Conservation (phyloP, 768 basidiomycete species). For the Suillus paluster region DNA sequence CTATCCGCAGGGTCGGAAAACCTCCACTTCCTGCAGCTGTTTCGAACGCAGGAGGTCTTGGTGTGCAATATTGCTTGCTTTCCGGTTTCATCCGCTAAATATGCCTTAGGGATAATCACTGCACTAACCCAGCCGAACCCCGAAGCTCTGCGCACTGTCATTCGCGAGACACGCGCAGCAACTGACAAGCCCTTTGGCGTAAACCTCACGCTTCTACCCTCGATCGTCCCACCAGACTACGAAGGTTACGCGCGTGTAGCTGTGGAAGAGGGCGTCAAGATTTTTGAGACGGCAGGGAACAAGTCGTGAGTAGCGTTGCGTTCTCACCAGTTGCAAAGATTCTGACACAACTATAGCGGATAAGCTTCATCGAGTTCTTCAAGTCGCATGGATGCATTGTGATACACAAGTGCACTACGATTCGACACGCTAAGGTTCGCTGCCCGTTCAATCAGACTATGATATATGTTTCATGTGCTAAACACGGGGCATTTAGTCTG, state of each 20-base stretch:
- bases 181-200: conserved; percentile 83
- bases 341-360: conserved; percentile 52
- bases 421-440: conserved; percentile 80
- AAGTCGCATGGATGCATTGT: conserved; percentile 80
- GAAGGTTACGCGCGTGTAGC: conserved; percentile 81
- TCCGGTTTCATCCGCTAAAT: conserved; percentile 3
- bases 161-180: conserved; percentile 72
- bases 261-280: conserved; percentile 83
- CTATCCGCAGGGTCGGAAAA: conserved; percentile 70
- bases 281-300: conserved; percentile 94
- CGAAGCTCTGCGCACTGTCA: conserved; percentile 77
- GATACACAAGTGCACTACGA: conserved; percentile 89
- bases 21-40: conserved; percentile 78
- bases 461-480: conserved; percentile 4
- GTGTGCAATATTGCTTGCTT: conserved; percentile 35
- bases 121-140: conserved; percentile 89
- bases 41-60: conserved; percentile 82
- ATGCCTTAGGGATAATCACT: conserved; percentile 70
- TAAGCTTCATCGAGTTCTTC: conserved; percentile 76
- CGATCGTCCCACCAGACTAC: conserved; percentile 91
- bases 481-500: conserved; percentile 41
- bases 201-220: conserved; percentile 86
- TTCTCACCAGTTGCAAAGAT: not conserved
- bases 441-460: conserved; percentile 29
- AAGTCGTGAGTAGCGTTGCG: conserved; percentile 61